Evolutionary conservation across 495 filamentous ascomycete species (phyloP), one percentile per base, ranked within the genome.

Genomic region (Aspergillus olivimuriae): DNA sequence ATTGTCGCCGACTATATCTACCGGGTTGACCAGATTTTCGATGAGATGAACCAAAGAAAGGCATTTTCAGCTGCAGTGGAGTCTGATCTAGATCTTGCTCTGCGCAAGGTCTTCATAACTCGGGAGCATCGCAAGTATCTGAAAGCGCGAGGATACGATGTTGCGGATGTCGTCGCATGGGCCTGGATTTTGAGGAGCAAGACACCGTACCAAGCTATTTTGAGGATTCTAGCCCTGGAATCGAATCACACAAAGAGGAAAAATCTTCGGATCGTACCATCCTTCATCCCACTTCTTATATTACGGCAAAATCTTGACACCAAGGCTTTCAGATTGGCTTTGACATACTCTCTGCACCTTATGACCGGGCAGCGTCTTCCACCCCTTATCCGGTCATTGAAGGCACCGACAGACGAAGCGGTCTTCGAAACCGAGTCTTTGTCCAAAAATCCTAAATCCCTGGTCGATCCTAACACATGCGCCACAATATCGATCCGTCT

Each of bases 141-240:
- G 2, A 43, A 30, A 4, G 23, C 28, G 5, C 61, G 62, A 24
- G 67, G 69, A 3, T 78, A 70, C 46, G 53, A 47, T 20, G 41
- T 63, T 2, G 50, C 60, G n/a, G 75, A 83, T 61, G 66, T 84
- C 19, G 60, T 73, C 43, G 47, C 60, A 5, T 84, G 81, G 81
- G 65, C 70, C 4, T 80, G 76, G 76, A 63, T 84, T 12, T 47
- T 84, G 42, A 69, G 60, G 26, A 64, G 70, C 20, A 46, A 48
- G 20, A 63, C 68, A 38, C 40, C 62, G 0, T 56, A 65, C 12
- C 46, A 63, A 36, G 73, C 76, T 10, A 61, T 58, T 8, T 40
- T 61, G 28, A 61, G 74, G 23, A 41, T 81, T 4, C 57, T 76
- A 32, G 30, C 51, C 10, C 32, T 68, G 17, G 59, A 69, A 44